These are phyloP conservation scores for Seminavis robusta DNA, from an alignment of 108 stramenopile species.

Conservation along the genomic window DNA sequence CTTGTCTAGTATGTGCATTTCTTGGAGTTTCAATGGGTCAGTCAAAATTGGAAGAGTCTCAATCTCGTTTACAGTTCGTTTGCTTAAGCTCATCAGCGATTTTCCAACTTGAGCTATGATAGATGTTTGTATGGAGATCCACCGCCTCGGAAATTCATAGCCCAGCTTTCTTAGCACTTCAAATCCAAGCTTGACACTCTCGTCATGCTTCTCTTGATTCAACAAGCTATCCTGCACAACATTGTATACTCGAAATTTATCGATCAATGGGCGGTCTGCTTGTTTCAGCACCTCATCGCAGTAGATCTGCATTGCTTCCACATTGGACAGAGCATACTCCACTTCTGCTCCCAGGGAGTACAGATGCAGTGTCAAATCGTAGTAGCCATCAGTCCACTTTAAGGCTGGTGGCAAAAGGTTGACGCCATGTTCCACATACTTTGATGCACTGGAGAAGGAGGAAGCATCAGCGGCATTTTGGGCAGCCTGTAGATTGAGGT, in stretches of 20 bases:
- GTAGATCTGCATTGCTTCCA: conserved; percentile 1
- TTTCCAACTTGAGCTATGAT: too few species aligned
- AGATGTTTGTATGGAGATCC: neutral
- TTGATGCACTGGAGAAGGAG: conserved; percentile 11
- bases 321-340: neutral
- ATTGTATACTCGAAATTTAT: conserved; percentile 6
- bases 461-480: conserved; percentile 4
- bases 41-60: neutral
- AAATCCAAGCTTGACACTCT: neutral
- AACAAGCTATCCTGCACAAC: neutral
- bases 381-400: neutral
- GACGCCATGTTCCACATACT: conserved; percentile 5
- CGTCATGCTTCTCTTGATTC: neutral
- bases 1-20: neutral
- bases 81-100: too few species aligned
- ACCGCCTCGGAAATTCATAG: neutral
- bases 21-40: neutral
- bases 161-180: conserved; percentile 1
- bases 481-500: conserved; percentile 26
- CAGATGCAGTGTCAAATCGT: neutral
- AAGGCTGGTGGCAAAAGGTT: neutral
- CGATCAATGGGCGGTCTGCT: neutral
- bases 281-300: neutral
- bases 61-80: neutral
- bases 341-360: conserved; percentile 4